Conservation (phyloP, 768 basidiomycete genomes). For the Leccinum aurantiacum region DNA sequence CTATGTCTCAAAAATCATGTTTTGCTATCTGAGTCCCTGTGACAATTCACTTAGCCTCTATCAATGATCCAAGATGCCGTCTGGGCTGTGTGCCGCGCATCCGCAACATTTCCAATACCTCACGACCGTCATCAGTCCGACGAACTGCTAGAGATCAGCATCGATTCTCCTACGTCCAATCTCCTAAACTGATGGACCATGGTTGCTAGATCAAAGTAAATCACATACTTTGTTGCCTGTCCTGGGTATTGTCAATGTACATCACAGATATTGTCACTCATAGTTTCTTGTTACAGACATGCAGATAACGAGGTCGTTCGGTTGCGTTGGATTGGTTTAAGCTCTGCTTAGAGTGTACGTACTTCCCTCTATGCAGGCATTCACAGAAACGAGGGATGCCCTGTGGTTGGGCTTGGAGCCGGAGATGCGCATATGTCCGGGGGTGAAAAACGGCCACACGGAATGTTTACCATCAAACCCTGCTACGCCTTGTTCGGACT, state of each 20-base stretch:
- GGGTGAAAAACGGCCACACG: not conserved
- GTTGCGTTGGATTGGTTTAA: not conserved
- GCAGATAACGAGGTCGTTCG: not conserved
- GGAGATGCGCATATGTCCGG: not conserved
- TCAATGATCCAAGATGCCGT: too few relatives aligned
- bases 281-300: not conserved
- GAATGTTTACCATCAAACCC: not conserved
- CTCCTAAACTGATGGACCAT: not conserved
- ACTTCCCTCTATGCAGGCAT: too few relatives aligned
- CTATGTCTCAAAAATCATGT: too few relatives aligned
- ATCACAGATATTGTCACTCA: not conserved
- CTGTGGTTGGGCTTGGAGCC: not conserved
- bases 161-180: not conserved
- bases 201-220: not conserved
- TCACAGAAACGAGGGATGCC: not conserved
- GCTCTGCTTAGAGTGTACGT: not conserved
- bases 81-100: too few relatives aligned
- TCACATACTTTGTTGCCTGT: not conserved
- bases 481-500: not conserved
- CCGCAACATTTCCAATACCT: too few relatives aligned
- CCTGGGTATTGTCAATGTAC: not conserved
- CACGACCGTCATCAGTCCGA: too few relatives aligned
- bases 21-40: too few relatives aligned
- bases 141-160: too few relatives aligned
- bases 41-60: too few relatives aligned